A percentile compares a stretch with the other conserved stretches of the same genome.
Conservation (phyloP, 805 yeast genomes). For the Kuraishia borneana region DNA sequence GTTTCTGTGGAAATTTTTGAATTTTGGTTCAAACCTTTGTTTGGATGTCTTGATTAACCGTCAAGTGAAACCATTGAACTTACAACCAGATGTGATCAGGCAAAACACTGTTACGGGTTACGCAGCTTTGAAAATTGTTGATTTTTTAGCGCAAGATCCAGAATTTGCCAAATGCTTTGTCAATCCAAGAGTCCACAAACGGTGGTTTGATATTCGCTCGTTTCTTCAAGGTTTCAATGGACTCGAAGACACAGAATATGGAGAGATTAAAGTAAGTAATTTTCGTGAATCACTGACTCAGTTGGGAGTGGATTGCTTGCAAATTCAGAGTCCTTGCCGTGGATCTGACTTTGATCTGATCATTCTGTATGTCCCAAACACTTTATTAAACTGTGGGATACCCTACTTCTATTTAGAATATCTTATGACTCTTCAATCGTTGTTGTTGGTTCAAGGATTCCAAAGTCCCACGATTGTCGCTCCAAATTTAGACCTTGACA, state of each 20-base stretch:
- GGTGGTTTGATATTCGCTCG: constrained; percentile 17
- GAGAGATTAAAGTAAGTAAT: constrained; percentile 6
- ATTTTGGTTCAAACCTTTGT: background rate
- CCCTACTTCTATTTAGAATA: constrained; percentile 35
- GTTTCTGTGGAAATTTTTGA: background rate
- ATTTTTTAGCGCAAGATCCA: too few species aligned
- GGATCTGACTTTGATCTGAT: constrained; percentile 24
- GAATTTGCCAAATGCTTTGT: too few species aligned
- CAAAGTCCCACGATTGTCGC: constrained; percentile 32
- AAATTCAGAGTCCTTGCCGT: constrained; percentile 14
- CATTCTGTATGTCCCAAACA: constrained; percentile 33
- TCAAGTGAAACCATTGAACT: constrained; percentile 18
- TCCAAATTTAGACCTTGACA: constrained; percentile 11
- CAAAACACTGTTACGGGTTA: constrained; percentile 19
- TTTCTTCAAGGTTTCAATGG: constrained; percentile 22
- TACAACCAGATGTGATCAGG: constrained; percentile 15
- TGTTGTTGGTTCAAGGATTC: constrained; percentile 37
- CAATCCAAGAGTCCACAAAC: constrained; percentile 19
- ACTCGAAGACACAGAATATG: constrained; percentile 18
- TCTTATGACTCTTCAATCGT: constrained; percentile 25
- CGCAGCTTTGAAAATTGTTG: too few species aligned
- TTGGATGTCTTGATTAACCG: constrained; percentile 15
- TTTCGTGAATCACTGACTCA: background rate
- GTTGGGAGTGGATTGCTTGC: background rate
- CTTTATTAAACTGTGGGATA: constrained; percentile 14